These are phyloP conservation scores for Xylogone sp. DNA, from an alignment of 2,329 filamentous ascomycete genomes.

Conservation along the genomic window DNA sequence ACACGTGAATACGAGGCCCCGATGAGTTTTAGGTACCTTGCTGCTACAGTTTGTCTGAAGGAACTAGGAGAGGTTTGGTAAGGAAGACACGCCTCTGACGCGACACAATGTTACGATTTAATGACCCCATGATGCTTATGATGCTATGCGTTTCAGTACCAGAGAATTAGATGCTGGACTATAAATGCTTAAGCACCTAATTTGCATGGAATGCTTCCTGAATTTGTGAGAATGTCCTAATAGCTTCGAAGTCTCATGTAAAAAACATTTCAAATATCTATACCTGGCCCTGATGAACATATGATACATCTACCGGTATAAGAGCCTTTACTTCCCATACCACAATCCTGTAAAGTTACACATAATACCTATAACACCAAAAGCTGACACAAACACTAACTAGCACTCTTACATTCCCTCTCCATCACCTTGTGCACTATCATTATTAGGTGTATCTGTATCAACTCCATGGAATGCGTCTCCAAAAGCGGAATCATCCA, in stretches of 20 bases:
- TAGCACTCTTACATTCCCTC: slow-evolving; percentile 9
- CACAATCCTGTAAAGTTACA: background rate
- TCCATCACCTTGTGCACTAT: slow-evolving; percentile 12
- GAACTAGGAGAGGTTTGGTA: slow-evolving; percentile 37
- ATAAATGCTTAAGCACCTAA: no score
- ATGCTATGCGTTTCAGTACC: no score
- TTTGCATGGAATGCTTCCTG: no score
- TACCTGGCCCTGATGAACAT: background rate
- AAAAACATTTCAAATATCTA: background rate
- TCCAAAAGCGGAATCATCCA: slow-evolving; percentile 79
- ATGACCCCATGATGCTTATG: no score
- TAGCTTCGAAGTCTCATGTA: background rate
- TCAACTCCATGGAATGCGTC: slow-evolving; percentile 72
- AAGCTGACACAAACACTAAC: background rate
- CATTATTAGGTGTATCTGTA: slow-evolving; percentile 21
- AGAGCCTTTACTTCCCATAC: background rate
- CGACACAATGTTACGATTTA: no score
- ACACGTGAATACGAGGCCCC: slow-evolving; percentile 27
- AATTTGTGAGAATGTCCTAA: no score
- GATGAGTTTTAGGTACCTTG: slow-evolving; percentile 49
- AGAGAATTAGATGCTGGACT: no score
- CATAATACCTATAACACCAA: background rate
- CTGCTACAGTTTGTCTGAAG: slow-evolving; percentile 44
- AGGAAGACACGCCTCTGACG: background rate
- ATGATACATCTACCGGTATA: background rate